Evolutionary conservation across 306 rosid species (phyloP).

Genomic region (Prunus armeniaca): DNA sequence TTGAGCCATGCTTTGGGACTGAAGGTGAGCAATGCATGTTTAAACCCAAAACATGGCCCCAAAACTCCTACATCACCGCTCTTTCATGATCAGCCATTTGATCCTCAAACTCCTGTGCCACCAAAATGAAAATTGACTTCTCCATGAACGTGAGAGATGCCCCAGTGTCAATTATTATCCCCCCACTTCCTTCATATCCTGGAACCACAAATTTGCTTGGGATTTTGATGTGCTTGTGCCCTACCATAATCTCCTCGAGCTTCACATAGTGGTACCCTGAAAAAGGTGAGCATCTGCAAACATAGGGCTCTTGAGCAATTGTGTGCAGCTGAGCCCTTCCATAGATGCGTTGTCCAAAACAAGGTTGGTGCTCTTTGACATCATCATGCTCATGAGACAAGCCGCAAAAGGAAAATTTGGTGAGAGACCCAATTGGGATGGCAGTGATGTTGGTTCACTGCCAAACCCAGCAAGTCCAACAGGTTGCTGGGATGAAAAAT

Average conservation of each 20-base stretch:
- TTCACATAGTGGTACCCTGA: neutral
- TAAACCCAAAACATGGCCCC: slow-evolving; percentile 10
- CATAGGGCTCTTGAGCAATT: no score
- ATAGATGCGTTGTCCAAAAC: no score
- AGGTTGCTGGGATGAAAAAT: neutral
- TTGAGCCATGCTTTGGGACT: no score
- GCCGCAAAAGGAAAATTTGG: no score
- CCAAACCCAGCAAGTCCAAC: no score
- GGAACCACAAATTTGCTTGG: neutral
- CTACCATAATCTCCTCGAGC: no score
- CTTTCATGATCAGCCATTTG: neutral
- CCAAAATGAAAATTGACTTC: neutral
- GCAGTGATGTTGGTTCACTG: no score
- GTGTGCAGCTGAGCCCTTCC: neutral
- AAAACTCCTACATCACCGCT: neutral
- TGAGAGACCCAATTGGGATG: no score
- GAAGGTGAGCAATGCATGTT: no score
- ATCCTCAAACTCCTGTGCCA: neutral
- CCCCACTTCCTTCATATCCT: neutral
- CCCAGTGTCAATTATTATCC: neutral
- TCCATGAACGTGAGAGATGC: neutral
- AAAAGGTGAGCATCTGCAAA: neutral
- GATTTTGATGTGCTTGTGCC: neutral
- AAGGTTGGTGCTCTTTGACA: neutral
- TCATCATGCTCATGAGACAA: no score